Evolutionary conservation across 306 rosid genomes (phyloP), one percentile per base, ranked within the genome.

Genomic region (Senna tora): DNA sequence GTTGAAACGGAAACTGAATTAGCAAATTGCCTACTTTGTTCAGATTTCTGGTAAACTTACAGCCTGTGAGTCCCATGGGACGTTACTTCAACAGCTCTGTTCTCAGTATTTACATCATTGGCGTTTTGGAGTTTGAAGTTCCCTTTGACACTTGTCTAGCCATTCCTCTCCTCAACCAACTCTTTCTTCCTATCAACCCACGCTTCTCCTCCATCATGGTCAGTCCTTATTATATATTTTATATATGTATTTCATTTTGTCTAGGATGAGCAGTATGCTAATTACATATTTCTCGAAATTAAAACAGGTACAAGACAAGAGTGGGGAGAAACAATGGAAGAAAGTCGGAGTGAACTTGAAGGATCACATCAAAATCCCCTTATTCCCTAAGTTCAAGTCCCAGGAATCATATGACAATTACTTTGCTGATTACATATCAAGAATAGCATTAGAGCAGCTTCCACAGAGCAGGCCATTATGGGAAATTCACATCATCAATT

Each of bases 11-110:
- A 34, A 33, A 45, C 53, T 39, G 34, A 16, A 6, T 16, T 16
- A 60, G 46, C 46, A 33, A 59, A 16, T 60, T 16, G 34, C 46
- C 38, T 56, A 2, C 63, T 43, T 22, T 77, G 22, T 84, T 16
- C 55, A 93, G 96, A 91, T 88, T 65, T 81, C 86, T 74, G 96
- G 87, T 67, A 93, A 88, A 81, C 92, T 90, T 34, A 87, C 93
- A 49, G n/a, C n/a, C n/a, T n/a, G n/a, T n/a, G n/a, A n/a, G n/a
- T n/a, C n/a, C n/a, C n/a, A n/a, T n/a, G n/a, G n/a, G n/a, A n/a
- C n/a, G n/a, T n/a, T n/a, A n/a, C n/a, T n/a, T n/a, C n/a, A n/a
- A n/a, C n/a, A n/a, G n/a, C n/a, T n/a, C n/a, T n/a, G n/a, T n/a
- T n/a, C n/a, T n/a, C n/a, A n/a, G n/a, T n/a, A n/a, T n/a, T n/a